Evolutionary conservation across 805 yeast species (phyloP).

Genomic region (Saturnispora sanitii): DNA sequence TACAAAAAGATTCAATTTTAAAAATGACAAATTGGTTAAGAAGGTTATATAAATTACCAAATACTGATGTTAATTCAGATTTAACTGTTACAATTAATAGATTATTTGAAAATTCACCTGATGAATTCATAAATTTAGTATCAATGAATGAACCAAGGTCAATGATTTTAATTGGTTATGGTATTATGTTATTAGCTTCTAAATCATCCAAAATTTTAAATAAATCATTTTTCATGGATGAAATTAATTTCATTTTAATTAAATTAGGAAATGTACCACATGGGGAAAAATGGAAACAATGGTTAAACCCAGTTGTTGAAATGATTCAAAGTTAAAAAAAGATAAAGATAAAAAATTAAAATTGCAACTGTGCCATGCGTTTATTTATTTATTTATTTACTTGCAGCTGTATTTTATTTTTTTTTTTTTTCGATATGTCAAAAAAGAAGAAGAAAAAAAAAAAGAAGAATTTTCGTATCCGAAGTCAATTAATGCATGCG

Average conservation of each 20-base stretch:
- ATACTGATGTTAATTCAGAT: conserved; percentile 11
- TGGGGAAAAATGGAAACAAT: conserved; percentile 9
- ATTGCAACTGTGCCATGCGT: too few relatives aligned
- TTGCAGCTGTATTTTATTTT: too few relatives aligned
- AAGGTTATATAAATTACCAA: conserved; percentile 5
- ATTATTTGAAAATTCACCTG: conserved; percentile 11
- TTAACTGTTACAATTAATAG: conserved; percentile 12
- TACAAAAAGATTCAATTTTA: background rate
- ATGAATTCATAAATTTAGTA: conserved; percentile 10
- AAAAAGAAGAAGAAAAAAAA: too few relatives aligned
- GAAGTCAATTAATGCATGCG: too few relatives aligned
- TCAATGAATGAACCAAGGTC: conserved; percentile 16
- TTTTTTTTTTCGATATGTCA: too few relatives aligned
- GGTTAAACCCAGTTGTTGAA: conserved; percentile 12
- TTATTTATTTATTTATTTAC: too few relatives aligned
- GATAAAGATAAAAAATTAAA: too few relatives aligned
- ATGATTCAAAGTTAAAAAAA: background rate
- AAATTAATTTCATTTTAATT: conserved; percentile 8
- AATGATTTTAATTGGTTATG: conserved; percentile 16
- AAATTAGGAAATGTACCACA: conserved; percentile 6
- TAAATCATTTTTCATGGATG: conserved; percentile 4
- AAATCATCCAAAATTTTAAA: conserved; percentile 6
- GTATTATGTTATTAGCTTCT: conserved; percentile 14
- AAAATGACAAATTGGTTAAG: conserved; percentile 2
- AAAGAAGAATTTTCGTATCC: too few relatives aligned